A percentile compares a stretch with the other conserved stretches of the same genome.
These are phyloP conservation scores for Afroboletus lepidellus DNA, from an alignment of 1,284 basidiomycete species.

Conservation along the genomic window DNA sequence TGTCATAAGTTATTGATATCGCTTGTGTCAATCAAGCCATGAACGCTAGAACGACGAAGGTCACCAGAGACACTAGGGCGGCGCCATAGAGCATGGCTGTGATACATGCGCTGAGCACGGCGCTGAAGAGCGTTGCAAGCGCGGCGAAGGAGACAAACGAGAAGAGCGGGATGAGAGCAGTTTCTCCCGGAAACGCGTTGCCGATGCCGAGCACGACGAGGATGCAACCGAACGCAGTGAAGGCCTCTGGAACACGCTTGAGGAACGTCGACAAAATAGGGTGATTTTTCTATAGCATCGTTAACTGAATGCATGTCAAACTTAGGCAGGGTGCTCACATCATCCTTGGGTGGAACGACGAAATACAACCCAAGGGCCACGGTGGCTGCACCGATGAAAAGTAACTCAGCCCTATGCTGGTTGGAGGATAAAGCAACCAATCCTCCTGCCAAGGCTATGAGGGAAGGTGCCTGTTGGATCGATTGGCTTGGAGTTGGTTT, in stretches of 20 bases:
- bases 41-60: not conserved
- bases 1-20: not conserved
- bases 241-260: not conserved
- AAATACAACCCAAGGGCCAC: not conserved
- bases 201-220: not conserved
- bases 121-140: not conserved
- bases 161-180: constrained; percentile 1
- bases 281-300: not conserved
- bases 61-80: not conserved
- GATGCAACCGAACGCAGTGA: not conserved
- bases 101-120: not conserved
- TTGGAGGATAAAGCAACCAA: not conserved
- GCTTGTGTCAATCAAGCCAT: not conserved
- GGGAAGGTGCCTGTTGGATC: not conserved
- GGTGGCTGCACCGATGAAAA: constrained; percentile 1
- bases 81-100: not conserved
- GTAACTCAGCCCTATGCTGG: not conserved
- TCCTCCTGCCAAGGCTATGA: not conserved
- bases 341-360: not conserved
- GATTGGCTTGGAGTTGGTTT: not conserved
- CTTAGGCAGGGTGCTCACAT: not conserved
- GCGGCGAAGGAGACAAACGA: not conserved
- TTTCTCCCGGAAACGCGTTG: not conserved
- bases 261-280: not conserved
- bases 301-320: not conserved